These are phyloP conservation scores for Picea glauca DNA, from an alignment of 75 land plant species.

Conservation along the genomic window DNA sequence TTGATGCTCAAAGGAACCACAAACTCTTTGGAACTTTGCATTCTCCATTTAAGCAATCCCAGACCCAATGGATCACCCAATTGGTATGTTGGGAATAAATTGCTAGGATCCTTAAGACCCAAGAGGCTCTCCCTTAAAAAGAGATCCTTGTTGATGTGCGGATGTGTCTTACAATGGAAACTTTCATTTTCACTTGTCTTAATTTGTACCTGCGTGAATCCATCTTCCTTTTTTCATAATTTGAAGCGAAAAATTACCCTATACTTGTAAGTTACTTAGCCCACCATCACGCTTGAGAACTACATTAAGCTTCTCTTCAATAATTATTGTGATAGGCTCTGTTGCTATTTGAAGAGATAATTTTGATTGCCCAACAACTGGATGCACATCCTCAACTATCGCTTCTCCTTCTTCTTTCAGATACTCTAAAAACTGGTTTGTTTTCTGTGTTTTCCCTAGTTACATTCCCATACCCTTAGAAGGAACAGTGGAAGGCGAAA, in stretches of 20 bases:
- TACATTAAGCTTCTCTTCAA: constrained; percentile 34
- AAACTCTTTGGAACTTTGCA: too few relatives aligned
- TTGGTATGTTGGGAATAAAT: too few relatives aligned
- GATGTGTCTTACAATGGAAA: constrained; percentile 37
- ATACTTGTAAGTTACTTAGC: constrained; percentile 30
- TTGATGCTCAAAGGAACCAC: too few relatives aligned
- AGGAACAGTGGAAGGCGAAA: constrained; percentile 13
- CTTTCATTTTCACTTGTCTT: constrained; percentile 25
- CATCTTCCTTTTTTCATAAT: constrained; percentile 30
- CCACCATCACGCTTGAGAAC: constrained; percentile 33
- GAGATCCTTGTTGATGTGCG: constrained; percentile 36
- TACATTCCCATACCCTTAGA: constrained; percentile 34
- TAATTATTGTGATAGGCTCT: constrained; percentile 25
- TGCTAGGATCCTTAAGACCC: too few relatives aligned
- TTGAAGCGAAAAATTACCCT: constrained; percentile 27
- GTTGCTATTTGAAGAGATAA: constrained; percentile 5
- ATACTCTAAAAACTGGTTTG: constrained; percentile 33
- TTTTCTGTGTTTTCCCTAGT: constrained; percentile 38
- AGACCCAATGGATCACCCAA: too few relatives aligned
- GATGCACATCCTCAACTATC: constrained; percentile 19
- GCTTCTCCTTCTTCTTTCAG: constrained; percentile 36
- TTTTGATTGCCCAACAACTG: constrained; percentile 12
- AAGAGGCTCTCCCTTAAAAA: constrained; percentile 1
- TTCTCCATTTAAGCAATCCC: too few relatives aligned
- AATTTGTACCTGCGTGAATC: constrained; percentile 36